Evolutionary conservation across 176 grass and related monocot species (phyloP).

Genomic region (Cenchrus americanus): DNA sequence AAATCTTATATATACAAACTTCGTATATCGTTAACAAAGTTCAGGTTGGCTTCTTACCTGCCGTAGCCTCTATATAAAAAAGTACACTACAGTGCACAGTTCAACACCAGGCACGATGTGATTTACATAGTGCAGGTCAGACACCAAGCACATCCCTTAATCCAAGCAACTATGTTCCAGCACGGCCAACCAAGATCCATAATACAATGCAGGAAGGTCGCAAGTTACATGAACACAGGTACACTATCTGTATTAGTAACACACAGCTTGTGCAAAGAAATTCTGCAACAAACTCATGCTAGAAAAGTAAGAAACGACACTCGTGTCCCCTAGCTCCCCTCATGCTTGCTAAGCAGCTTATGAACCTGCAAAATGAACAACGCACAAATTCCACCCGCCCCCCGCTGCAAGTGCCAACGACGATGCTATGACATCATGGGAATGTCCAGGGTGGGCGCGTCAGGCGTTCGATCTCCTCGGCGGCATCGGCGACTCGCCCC

Average conservation of each 20-base stretch:
- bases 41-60: too few species aligned
- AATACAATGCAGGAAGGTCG: slow-evolving; percentile 2
- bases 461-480: slow-evolving; percentile 40
- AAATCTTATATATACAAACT: too few species aligned
- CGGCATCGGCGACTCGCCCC: slow-evolving; percentile 38
- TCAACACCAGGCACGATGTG: too few species aligned
- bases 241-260: not conserved
- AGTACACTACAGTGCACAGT: too few species aligned
- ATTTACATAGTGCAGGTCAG: too few species aligned
- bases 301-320: not conserved
- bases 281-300: slow-evolving; percentile 5
- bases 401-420: not conserved
- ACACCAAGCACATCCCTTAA: too few species aligned
- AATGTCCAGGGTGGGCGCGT: not conserved
- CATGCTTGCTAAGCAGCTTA: slow-evolving; percentile 32
- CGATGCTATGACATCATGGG: not conserved
- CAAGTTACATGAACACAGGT: slow-evolving; percentile 34
- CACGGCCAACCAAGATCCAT: not conserved
- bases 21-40: too few species aligned
- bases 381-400: not conserved
- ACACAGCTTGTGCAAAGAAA: slow-evolving; percentile 20
- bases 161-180: not conserved
- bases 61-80: too few species aligned
- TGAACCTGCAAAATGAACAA: not conserved
- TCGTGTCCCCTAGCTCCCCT: slow-evolving; percentile 15